A percentile compares a stretch with the other conserved stretches of the same genome.
Evolutionary conservation across 2,329 filamentous ascomycete genomes (phyloP).

Genomic region (Piedraia hortae): DNA sequence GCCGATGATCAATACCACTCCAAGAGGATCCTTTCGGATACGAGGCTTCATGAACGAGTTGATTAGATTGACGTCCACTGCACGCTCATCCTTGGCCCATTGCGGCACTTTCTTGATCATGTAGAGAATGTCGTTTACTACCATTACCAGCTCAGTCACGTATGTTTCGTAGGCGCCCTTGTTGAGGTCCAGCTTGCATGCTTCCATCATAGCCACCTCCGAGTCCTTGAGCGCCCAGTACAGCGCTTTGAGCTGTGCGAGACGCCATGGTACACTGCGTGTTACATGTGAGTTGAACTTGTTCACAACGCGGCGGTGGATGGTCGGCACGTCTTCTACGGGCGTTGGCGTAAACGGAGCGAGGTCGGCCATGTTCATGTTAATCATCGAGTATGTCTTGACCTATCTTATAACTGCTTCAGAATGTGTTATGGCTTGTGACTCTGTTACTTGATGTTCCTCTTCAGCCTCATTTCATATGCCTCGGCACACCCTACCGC

Average conservation of each 20-base stretch:
- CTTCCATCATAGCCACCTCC: conserved; percentile 41
- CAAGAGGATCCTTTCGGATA: conserved; percentile 68
- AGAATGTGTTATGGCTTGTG: too few species aligned
- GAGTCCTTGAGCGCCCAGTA: conserved; percentile 81
- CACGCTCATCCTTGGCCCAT: conserved; percentile 59
- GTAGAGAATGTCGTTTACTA: conserved; percentile 56
- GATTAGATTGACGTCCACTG: conserved; percentile 38
- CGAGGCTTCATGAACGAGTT: conserved; percentile 44
- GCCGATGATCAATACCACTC: conserved; percentile 54
- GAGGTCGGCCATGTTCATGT: conserved; percentile 6
- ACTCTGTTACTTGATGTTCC: too few species aligned
- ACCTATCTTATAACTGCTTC: too few species aligned
- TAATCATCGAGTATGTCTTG: conserved; percentile 3
- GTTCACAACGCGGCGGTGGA: conserved; percentile 31
- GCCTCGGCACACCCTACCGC: too few species aligned
- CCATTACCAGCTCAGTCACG: conserved; percentile 49
- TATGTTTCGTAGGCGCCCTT: conserved; percentile 52
- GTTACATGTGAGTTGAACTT: conserved; percentile 62
- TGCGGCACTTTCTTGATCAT: conserved; percentile 49
- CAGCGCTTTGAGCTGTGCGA: conserved; percentile 69
- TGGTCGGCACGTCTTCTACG: conserved; percentile 35
- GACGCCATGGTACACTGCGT: conserved; percentile 53
- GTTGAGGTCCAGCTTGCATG: conserved; percentile 48
- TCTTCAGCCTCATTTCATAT: too few species aligned
- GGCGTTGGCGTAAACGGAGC: conserved; percentile 23